Evolutionary conservation across 1,284 basidiomycete genomes (phyloP).

Genomic region (Ustilago loliicola): DNA sequence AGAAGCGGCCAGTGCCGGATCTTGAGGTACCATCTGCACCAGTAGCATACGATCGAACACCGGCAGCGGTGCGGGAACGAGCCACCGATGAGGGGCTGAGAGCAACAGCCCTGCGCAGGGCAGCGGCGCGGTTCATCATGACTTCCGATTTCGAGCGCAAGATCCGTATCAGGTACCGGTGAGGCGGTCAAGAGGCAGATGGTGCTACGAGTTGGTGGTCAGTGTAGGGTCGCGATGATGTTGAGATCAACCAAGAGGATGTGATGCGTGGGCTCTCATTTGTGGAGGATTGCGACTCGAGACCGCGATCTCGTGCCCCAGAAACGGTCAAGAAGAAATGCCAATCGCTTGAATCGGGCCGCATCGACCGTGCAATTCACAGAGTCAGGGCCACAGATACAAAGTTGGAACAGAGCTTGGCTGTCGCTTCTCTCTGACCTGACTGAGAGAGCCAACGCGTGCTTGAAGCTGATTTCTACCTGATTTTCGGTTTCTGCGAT

Average conservation of each 20-base stretch:
- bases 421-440: too few relatives aligned
- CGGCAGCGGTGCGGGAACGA: slow-evolving; percentile 23
- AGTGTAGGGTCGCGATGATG: slow-evolving; percentile 7
- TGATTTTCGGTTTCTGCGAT: too few relatives aligned
- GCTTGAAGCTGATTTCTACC: neutral
- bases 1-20: slow-evolving; percentile 48
- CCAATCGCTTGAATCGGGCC: slow-evolving; percentile 16
- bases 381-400: neutral
- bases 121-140: slow-evolving; percentile 55
- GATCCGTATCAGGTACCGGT: neutral
- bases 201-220: neutral
- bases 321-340: slow-evolving; percentile 28
- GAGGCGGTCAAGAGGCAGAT: neutral
- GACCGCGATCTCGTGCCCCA: slow-evolving; percentile 1
- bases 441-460: neutral
- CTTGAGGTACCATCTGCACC: slow-evolving; percentile 33
- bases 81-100: slow-evolving; percentile 31
- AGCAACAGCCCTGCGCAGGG: slow-evolving; percentile 39
- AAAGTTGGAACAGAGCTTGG: slow-evolving; percentile 7
- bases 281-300: slow-evolving; percentile 33
- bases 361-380: slow-evolving; percentile 14
- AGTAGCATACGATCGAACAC: slow-evolving; percentile 42
- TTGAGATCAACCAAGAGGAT: neutral
- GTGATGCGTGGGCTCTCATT: slow-evolving; percentile 9
- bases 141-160: slow-evolving; percentile 10